Conservation (phyloP, 495 filamentous ascomycete genomes). For the Viridothelium virens region DNA sequence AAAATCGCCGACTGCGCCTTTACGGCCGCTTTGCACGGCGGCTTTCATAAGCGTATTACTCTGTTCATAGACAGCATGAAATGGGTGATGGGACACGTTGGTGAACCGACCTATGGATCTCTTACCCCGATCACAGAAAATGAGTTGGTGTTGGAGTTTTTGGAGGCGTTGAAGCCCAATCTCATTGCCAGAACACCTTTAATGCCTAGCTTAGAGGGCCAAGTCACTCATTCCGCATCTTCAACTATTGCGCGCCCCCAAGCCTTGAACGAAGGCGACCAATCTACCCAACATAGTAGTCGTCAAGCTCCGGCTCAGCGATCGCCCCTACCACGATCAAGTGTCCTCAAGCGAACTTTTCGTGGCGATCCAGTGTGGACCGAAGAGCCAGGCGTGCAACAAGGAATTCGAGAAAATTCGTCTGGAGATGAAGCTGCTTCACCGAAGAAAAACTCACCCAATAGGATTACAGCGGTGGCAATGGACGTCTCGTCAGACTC, state of each 20-base stretch:
- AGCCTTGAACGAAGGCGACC: no score
- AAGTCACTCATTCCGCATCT: no score
- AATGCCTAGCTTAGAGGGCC: no score
- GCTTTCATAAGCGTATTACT: conserved; percentile 8
- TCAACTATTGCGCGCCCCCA: no score
- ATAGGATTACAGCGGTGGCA: neutral
- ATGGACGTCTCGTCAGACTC: neutral
- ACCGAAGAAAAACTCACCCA: neutral
- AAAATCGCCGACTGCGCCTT: conserved; percentile 1
- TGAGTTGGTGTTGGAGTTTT: neutral
- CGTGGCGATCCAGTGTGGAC: neutral
- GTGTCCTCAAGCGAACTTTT: neutral
- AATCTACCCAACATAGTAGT: neutral
- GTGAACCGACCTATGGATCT: neutral
- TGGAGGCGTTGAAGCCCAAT: neutral
- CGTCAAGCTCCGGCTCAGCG: neutral
- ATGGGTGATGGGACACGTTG: neutral
- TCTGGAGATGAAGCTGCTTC: neutral
- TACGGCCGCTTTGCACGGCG: conserved; percentile 14
- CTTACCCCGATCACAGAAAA: neutral
- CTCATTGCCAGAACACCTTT: no score
- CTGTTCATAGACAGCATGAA: conserved; percentile 17
- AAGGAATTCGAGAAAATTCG: neutral
- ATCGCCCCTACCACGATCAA: neutral
- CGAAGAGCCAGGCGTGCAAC: neutral